Conservation (phyloP, 768 basidiomycete genomes). For the Suillus paluster region DNA sequence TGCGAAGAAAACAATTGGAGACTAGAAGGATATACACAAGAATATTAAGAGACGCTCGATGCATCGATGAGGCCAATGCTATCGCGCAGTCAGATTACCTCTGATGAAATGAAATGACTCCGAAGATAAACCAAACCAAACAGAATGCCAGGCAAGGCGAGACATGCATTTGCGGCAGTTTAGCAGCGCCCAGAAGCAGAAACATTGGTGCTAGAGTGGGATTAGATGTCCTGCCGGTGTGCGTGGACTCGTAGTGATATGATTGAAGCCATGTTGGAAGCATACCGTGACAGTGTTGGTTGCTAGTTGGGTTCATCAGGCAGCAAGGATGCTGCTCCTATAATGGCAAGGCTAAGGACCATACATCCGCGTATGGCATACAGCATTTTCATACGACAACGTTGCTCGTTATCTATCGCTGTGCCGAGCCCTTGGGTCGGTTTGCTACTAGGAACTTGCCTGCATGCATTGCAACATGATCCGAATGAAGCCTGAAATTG, state of each 20-base stretch:
- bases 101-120: conserved; percentile 23
- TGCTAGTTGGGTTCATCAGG: not conserved
- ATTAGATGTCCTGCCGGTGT: not conserved
- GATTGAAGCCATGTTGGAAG: conserved; percentile 1
- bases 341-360: not conserved
- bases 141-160: not conserved
- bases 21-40: not conserved
- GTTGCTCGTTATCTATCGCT: not conserved
- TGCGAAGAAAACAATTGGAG: not conserved
- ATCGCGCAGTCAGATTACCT: conserved; percentile 27
- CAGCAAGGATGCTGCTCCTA: not conserved
- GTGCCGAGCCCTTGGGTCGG: not conserved
- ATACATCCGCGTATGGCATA: no score
- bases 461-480: conserved; percentile 4
- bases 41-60: not conserved
- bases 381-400: not conserved
- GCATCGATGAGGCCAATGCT: conserved; percentile 16
- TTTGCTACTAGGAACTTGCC: not conserved
- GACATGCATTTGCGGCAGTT: not conserved
- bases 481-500: not conserved
- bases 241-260: not conserved
- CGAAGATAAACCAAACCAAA: conserved; percentile 22
- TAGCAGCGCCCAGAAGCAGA: not conserved
- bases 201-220: not conserved
- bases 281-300: not conserved